A percentile compares a stretch with the other conserved stretches of the same genome.
phyloP scores from a whole-genome alignment of 768 basidiomycete species.

The Postia placenta region DNA sequence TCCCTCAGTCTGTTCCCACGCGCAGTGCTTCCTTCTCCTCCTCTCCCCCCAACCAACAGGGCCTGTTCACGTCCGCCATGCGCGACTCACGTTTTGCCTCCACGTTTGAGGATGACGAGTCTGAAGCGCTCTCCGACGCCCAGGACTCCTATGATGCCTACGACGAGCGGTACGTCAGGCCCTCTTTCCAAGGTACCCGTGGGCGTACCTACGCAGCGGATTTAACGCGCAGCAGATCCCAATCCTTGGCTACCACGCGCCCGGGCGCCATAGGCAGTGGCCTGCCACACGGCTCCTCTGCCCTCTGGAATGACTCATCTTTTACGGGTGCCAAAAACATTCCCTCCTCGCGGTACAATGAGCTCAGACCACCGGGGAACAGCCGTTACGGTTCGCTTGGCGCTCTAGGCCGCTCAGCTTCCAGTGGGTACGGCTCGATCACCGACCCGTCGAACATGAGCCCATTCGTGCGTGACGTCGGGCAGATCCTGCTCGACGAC shows the following conservation, averaged over 20 bases:
- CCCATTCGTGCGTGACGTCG: slow-evolving; percentile 81
- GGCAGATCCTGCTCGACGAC: slow-evolving; percentile 71
- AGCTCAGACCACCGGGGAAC: slow-evolving; percentile 53
- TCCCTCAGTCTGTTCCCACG: slow-evolving; percentile 53
- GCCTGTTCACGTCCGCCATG: slow-evolving; percentile 58
- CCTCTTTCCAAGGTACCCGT: slow-evolving; percentile 36
- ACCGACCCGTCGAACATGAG: slow-evolving; percentile 71
- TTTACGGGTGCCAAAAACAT: slow-evolving; percentile 53
- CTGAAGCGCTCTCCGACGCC: slow-evolving; percentile 53
- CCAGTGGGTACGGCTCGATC: slow-evolving; percentile 44
- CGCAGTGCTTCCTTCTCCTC: slow-evolving; percentile 66
- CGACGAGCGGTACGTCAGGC: slow-evolving; percentile 38
- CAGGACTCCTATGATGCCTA: slow-evolving; percentile 39
- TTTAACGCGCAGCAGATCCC: slow-evolving; percentile 67
- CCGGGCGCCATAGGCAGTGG: slow-evolving; percentile 50
- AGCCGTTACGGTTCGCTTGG: slow-evolving; percentile 65
- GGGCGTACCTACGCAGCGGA: slow-evolving; percentile 61
- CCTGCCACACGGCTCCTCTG: slow-evolving; percentile 19
- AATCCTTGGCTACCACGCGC: slow-evolving; percentile 62
- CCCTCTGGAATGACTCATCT: slow-evolving; percentile 55
- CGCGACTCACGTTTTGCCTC: slow-evolving; percentile 66
- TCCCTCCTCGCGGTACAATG: slow-evolving; percentile 46
- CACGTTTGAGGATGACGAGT: slow-evolving; percentile 80
- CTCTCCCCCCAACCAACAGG: slow-evolving; percentile 33
- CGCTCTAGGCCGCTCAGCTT: slow-evolving; percentile 48